These are phyloP conservation scores for Massarina eburnea DNA, from an alignment of 2,329 filamentous ascomycete species.

Conservation along the genomic window DNA sequence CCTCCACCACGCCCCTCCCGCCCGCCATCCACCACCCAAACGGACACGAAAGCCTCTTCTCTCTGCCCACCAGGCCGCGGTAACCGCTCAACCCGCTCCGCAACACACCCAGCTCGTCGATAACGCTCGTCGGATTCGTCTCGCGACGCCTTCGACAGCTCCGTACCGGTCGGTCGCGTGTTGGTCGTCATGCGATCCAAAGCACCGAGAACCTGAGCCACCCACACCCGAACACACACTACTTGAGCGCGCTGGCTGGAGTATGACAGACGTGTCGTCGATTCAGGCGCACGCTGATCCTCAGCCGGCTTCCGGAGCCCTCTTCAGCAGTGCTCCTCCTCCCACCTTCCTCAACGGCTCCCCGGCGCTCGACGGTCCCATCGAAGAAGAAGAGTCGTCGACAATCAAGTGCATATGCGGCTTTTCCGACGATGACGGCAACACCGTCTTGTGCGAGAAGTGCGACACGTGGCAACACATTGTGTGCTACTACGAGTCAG, in stretches of 20 bases:
- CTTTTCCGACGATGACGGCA: conserved; percentile 92
- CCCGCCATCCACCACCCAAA: conserved; percentile 21
- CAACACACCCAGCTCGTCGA: conserved; percentile 14
- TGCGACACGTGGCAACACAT: conserved; percentile 99
- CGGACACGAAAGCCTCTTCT: conserved; percentile 32
- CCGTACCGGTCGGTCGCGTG: conserved; percentile 34
- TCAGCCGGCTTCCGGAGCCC: conserved; percentile 43
- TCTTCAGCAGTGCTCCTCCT: conserved; percentile 29
- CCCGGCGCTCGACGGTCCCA: conserved; percentile 40
- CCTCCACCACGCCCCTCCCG: conserved; percentile 20
- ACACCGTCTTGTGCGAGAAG: conserved; percentile 92
- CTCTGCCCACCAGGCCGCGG: conserved; percentile 16
- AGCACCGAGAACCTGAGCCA: conserved; percentile 40
- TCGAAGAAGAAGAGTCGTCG: conserved; percentile 76
- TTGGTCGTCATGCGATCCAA: conserved; percentile 47
- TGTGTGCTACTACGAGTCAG: conserved; percentile 87
- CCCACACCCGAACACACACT: conserved; percentile 24
- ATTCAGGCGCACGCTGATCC: conserved; percentile 46
- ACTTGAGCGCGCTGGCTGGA: conserved; percentile 34
- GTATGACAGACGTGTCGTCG: conserved; percentile 48
- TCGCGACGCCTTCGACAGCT: conserved; percentile 25
- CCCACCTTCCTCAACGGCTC: conserved; percentile 40
- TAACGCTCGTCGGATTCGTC: conserved; percentile 26
- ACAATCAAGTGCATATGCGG: conserved; percentile 98
- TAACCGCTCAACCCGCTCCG: conserved; percentile 12